Evolutionary conservation across 805 yeast genomes (phyloP), one percentile per base, ranked within the genome.

Genomic region (Kurtzmaniella fragi): DNA sequence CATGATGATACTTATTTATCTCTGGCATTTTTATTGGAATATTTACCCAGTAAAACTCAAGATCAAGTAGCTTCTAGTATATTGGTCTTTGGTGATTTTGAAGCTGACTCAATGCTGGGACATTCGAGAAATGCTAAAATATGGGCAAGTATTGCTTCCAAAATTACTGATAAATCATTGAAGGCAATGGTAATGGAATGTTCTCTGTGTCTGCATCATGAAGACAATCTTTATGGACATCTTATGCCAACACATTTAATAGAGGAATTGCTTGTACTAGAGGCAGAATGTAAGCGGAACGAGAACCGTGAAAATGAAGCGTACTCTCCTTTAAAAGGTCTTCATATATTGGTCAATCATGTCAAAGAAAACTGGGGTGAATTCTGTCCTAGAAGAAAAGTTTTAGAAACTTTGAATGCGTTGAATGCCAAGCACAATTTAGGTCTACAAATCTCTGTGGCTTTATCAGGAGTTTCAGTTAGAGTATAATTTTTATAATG

Each of bases 11-110:
- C 38, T 54, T 64, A 70, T 58, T 47, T 71, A 59, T 70, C 80
- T 31, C 75, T 87, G 2, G 82, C 88, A 2, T 89, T 70, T 53
- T 61, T 87, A 17, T 52, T 87, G 23, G 17, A 27, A 23, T 34
- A 16, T 28, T 55, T 64, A 7, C 67, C 73, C 33, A 49, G 35
- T 3, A 20, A 27, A 0, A 47, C 68, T 1, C 5, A 28, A 14
- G 31, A 14, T 14, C 6, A 13, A 28, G 7, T 28, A 28, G 8
- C 59, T 10, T 46, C 65, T 7, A 62, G 66, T 16, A 35, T 88
- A 2, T 56, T 88, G 7, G 57, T 84, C 2, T 87, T 88, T 70
- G 97, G 97, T 1, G 97, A 89, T 54, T 76, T 86, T 28, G 96
- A 89, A 54, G 72, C 83, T 35, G 95, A 86, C 53, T 30, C 50